Evolutionary conservation across 495 filamentous ascomycete species (phyloP), one percentile per base, ranked within the genome.

Genomic region (Beverwykella pulmonaria): DNA sequence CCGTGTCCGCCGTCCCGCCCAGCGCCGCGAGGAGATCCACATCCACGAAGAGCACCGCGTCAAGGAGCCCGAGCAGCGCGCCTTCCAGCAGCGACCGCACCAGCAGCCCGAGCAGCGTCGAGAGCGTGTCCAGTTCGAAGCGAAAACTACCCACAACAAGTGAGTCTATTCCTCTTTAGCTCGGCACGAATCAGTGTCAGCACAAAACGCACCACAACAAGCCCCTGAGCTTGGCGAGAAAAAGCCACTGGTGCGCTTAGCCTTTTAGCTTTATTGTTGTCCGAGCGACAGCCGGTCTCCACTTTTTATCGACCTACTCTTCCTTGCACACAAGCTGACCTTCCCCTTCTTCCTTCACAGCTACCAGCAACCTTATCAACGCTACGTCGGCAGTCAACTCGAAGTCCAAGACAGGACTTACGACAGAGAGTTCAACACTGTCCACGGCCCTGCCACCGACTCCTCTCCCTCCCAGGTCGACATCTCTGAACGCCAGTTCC

Each of bases 401-500:
- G 87, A 88, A 71, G 83, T 90, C 78, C 79, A 89, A 73, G 79
- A 80, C 65, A 74, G 74, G 53, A 76, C 77, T 72, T 83, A 86
- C 81, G 82, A 84, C 68, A 76, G 81, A 65, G 76, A 81, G 66
- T 80, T 73, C 71, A 68, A 75, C 59, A 70, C 72, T 61, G 72
- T 80, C 66, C 68, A 75, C 61, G 65, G 73, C 47, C 73, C 74
- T 67, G 71, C 78, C 73, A 78, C 78, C 62, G 76, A 84, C 66
- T 74, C 79, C 75, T 71, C 72, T 56, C 80, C 83, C 61, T 77
- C 81, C 67, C 83, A 87, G 73, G 84, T 96, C 77, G 92, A 97
- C 84, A 76, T 89, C 67, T 88, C 88, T 75, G 92, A 96, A 81
- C 86, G 87, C 77, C 86, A 93, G 76, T 94, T 90, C 80, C 92